Conservation (phyloP, 305 asterid genomes). For the Solanum chacoense region DNA sequence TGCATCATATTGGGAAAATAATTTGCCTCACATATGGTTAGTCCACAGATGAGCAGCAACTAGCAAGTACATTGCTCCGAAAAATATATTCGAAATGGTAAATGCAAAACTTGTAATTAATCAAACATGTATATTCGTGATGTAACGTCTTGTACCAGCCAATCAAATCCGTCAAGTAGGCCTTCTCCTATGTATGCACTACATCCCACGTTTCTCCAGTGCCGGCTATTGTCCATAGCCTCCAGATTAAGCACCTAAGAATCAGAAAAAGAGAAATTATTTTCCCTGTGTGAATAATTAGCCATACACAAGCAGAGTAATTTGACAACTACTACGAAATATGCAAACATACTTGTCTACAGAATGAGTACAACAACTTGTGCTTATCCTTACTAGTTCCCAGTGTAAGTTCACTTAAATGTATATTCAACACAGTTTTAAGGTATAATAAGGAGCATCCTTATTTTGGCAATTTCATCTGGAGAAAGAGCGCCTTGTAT, state of each 20-base stretch:
- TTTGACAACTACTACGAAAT: not conserved
- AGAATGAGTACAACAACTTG: too few species aligned
- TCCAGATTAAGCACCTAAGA: constrained; percentile 71
- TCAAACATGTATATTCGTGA: constrained; percentile 86
- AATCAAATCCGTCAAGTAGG: constrained; percentile 78
- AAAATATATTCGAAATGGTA: too few species aligned
- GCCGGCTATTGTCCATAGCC: constrained; percentile 76
- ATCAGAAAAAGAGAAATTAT: constrained; percentile 4
- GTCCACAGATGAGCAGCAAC: too few species aligned
- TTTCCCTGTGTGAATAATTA: not conserved
- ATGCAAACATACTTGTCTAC: not conserved
- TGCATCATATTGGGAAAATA: too few species aligned
- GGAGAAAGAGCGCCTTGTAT: constrained; percentile 82
- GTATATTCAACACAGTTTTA: too few species aligned
- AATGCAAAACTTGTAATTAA: constrained; percentile 6
- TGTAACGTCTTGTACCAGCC: constrained; percentile 90
- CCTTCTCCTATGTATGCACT: constrained; percentile 90
- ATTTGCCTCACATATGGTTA: too few species aligned
- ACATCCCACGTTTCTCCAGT: constrained; percentile 87
- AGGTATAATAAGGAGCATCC: not conserved
- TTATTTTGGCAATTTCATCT: constrained; percentile 78
- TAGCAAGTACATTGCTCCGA: too few species aligned
- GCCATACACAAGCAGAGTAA: not conserved
- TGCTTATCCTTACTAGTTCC: not conserved
- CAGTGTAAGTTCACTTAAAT: not conserved